These are phyloP conservation scores for Aspergillus bertholletiae DNA, from an alignment of 495 filamentous ascomycete genomes.

Conservation along the genomic window DNA sequence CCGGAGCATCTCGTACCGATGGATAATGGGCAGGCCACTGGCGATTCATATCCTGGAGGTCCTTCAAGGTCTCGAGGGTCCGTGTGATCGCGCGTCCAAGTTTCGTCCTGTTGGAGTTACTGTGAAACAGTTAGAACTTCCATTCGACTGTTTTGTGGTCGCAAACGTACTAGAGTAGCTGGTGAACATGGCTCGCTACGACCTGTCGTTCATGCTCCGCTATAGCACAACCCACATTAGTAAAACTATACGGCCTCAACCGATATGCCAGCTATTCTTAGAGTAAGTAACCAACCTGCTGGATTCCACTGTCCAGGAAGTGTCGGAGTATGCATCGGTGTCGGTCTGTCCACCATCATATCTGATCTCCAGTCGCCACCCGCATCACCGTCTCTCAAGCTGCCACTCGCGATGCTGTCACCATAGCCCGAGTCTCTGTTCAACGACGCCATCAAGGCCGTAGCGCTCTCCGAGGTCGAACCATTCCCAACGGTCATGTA, in stretches of 20 bases:
- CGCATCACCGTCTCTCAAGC: constrained; percentile 42
- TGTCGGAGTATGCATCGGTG: constrained; percentile 55
- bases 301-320: constrained; percentile 46
- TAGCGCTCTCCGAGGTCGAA: constrained; percentile 69
- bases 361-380: constrained; percentile 52
- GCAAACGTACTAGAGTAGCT: constrained; percentile 58
- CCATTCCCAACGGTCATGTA: constrained; percentile 90
- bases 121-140: constrained; percentile 40
- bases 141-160: constrained; percentile 20
- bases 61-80: constrained; percentile 75
- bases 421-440: constrained; percentile 92
- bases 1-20: constrained; percentile 64
- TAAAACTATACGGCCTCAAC: neutral
- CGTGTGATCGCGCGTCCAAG: constrained; percentile 80
- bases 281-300: constrained; percentile 21
- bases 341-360: constrained; percentile 63
- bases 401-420: constrained; percentile 60
- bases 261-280: neutral
- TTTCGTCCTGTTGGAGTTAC: constrained; percentile 84
- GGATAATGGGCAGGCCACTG: constrained; percentile 96
- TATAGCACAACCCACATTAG: constrained; percentile 12
- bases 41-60: constrained; percentile 82
- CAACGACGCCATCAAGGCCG: constrained; percentile 63
- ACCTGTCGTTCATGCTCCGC: constrained; percentile 58
- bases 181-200: constrained; percentile 68